Evolutionary conservation across 352 stramenopile species (phyloP).

Genomic region (Phytophthora constricta): DNA sequence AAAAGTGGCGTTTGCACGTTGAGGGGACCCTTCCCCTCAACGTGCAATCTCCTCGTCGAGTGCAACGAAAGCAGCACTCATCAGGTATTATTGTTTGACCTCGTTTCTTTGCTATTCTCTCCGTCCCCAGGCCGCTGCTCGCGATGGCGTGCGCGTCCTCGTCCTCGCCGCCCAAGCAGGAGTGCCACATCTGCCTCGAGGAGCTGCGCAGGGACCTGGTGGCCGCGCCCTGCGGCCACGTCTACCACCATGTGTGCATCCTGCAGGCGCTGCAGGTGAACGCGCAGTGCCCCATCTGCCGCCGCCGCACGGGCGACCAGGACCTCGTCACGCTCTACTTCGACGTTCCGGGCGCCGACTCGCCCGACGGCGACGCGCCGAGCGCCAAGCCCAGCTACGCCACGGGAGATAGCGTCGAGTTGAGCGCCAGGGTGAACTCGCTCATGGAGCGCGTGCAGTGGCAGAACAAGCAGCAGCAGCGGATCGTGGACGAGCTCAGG

Average conservation of each 20-base stretch:
- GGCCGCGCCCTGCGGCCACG: slow-evolving; percentile 71
- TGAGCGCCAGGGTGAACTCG: slow-evolving; percentile 60
- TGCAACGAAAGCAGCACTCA: not conserved
- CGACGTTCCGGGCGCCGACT: slow-evolving; percentile 43
- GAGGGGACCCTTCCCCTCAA: too few relatives aligned
- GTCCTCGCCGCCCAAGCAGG: slow-evolving; percentile 43
- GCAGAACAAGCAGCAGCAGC: slow-evolving; percentile 81
- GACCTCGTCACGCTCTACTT: slow-evolving; percentile 76
- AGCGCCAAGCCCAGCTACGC: not conserved
- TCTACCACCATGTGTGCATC: slow-evolving; percentile 78
- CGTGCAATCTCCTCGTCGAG: too few relatives aligned
- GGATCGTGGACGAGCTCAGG: slow-evolving; percentile 62
- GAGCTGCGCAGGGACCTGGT: slow-evolving; percentile 68
- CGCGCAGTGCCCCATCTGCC: slow-evolving; percentile 76
- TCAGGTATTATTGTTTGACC: too few relatives aligned
- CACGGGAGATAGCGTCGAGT: slow-evolving; percentile 40
- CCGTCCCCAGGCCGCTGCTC: not conserved
- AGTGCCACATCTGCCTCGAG: slow-evolving; percentile 87
- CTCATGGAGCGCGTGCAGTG: slow-evolving; percentile 79
- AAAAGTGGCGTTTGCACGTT: too few relatives aligned
- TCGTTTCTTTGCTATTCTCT: too few relatives aligned
- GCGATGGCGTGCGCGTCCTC: not conserved
- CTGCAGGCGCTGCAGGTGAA: slow-evolving; percentile 79
- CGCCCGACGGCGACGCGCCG: not conserved
- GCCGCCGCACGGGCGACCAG: slow-evolving; percentile 42